A percentile compares a stretch with the other conserved stretches of the same genome.
These are phyloP conservation scores for Hypoxylon sp. DNA, from an alignment of 2,329 filamentous ascomycete species.

Conservation along the genomic window DNA sequence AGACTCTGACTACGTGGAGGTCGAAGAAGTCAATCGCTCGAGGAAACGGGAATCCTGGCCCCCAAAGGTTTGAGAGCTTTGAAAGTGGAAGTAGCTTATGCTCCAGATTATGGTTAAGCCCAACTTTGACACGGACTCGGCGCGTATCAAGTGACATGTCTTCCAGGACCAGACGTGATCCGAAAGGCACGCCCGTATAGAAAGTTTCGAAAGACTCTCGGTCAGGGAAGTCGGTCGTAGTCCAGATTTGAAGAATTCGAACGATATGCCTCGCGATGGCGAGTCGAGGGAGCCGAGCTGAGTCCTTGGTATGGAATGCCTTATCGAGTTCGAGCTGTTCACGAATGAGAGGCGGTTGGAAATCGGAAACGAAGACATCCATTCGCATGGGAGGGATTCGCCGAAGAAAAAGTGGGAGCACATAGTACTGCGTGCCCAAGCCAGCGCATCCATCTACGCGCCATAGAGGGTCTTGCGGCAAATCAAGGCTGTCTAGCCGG, in stretches of 20 bases:
- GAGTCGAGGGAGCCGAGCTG: constrained; percentile 62
- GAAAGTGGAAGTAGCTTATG: constrained; percentile 63
- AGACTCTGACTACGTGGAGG: constrained; percentile 66
- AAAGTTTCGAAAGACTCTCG: constrained; percentile 51
- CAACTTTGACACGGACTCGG: constrained; percentile 63
- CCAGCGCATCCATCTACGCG: constrained; percentile 71
- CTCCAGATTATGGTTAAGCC: constrained; percentile 68
- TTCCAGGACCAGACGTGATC: constrained; percentile 69
- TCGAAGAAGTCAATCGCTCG: constrained; percentile 64
- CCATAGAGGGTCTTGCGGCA: constrained; percentile 64
- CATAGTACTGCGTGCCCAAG: constrained; percentile 71
- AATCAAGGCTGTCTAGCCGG: constrained; percentile 69
- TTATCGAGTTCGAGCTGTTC: constrained; percentile 64
- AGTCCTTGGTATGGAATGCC: constrained; percentile 70
- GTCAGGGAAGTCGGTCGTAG: constrained; percentile 54
- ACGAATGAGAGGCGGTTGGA: constrained; percentile 60
- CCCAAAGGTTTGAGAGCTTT: constrained; percentile 63
- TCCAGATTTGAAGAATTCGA: constrained; percentile 68
- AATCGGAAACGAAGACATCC: constrained; percentile 71
- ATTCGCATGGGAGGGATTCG: constrained; percentile 66
- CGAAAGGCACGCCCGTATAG: constrained; percentile 68
- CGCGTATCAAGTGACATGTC: constrained; percentile 64
- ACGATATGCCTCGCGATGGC: constrained; percentile 69
- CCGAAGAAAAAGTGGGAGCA: constrained; percentile 66
- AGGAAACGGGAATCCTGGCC: constrained; percentile 59